Conservation (phyloP, 345 rosid species). For the Dipteronia sinensis region DNA sequence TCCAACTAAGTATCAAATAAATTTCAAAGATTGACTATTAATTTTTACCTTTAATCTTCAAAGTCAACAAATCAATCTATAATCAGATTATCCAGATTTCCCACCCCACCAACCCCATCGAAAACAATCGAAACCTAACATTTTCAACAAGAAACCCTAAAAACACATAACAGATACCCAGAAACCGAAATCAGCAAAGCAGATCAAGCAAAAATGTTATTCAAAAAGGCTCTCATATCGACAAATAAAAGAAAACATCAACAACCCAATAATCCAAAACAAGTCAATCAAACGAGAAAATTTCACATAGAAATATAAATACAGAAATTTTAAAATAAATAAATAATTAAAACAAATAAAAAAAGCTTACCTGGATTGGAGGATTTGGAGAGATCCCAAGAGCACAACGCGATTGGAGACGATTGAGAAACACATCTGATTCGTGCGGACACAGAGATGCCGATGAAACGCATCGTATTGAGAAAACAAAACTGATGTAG, state of each 20-base stretch:
- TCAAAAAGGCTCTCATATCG: not conserved
- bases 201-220: not conserved
- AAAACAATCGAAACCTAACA: slow-evolving; percentile 17
- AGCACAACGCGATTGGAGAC: slow-evolving; percentile 58
- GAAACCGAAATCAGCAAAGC: slow-evolving; percentile 4
- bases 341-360: not conserved
- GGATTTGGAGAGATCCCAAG: slow-evolving; percentile 54
- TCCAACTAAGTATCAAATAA: slow-evolving; percentile 8
- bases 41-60: not conserved
- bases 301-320: not conserved
- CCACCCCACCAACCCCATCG: not conserved
- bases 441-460: slow-evolving; percentile 46
- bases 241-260: slow-evolving; percentile 14
- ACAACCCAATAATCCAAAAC: slow-evolving; percentile 8
- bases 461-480: slow-evolving; percentile 34
- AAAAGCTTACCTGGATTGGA: slow-evolving; percentile 55
- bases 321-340: not conserved
- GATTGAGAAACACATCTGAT: slow-evolving; percentile 41
- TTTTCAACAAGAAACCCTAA: slow-evolving; percentile 2
- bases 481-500: slow-evolving; percentile 32
- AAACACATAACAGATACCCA: slow-evolving; percentile 8
- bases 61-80: slow-evolving; percentile 21
- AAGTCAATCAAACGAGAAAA: not conserved
- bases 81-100: slow-evolving; percentile 15
- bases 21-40: slow-evolving; percentile 9